phyloP scores from a whole-genome alignment of 805 yeast genomes.

The Priceomyces haplophilus region DNA sequence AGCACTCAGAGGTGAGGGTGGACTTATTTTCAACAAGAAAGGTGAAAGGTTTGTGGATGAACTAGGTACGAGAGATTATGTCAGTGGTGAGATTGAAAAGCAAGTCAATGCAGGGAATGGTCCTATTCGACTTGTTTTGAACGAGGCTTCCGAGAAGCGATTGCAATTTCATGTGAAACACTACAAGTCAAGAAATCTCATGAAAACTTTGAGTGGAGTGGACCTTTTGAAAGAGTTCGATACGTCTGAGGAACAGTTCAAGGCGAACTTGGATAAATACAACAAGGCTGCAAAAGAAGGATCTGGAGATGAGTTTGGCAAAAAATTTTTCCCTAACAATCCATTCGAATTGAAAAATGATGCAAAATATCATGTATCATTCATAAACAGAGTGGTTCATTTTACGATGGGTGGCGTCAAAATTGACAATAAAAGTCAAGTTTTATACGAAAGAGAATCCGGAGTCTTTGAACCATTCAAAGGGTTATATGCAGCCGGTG shows the following conservation, averaged over 20 bases:
- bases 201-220: slow-evolving; percentile 45
- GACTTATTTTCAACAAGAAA: slow-evolving; percentile 48
- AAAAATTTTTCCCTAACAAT: slow-evolving; percentile 46
- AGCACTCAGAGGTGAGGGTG: slow-evolving; percentile 66
- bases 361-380: slow-evolving; percentile 48
- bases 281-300: slow-evolving; percentile 42
- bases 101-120: slow-evolving; percentile 36
- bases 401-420: slow-evolving; percentile 71
- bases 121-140: slow-evolving; percentile 51
- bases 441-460: slow-evolving; percentile 34
- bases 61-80: slow-evolving; percentile 58
- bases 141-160: slow-evolving; percentile 41
- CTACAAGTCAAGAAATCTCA: slow-evolving; percentile 53
- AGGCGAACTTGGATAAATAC: slow-evolving; percentile 36
- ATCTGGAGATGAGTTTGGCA: slow-evolving; percentile 42
- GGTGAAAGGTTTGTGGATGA: slow-evolving; percentile 62
- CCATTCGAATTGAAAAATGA: slow-evolving; percentile 37
- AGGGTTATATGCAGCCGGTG: slow-evolving; percentile 44
- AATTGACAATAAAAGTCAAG: slow-evolving; percentile 48
- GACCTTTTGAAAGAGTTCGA: slow-evolving; percentile 43
- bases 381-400: slow-evolving; percentile 57
- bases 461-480: slow-evolving; percentile 22
- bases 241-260: slow-evolving; percentile 25
- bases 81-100: slow-evolving; percentile 54
- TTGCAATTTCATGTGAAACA: slow-evolving; percentile 54